Conservation (phyloP, 371 early-diverging fungal species). For the Basidiobolus heterosporus region DNA sequence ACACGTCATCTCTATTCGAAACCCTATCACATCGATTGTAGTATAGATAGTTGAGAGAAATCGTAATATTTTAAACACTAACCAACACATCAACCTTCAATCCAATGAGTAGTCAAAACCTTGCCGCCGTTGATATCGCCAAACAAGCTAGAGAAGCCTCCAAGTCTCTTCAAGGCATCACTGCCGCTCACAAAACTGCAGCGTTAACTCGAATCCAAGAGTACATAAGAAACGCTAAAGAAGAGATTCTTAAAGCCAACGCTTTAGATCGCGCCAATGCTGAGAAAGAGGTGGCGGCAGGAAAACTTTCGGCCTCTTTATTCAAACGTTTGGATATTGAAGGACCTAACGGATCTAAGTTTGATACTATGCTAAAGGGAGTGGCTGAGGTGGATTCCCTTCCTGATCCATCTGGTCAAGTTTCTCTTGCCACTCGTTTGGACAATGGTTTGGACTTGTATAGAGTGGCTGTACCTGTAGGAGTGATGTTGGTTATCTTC, state of each 20-base stretch:
- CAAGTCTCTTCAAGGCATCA: slow-evolving; percentile 58
- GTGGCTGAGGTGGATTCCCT: slow-evolving; percentile 73
- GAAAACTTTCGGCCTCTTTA: slow-evolving; percentile 55
- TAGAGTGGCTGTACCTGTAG: slow-evolving; percentile 81
- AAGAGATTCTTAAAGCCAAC: slow-evolving; percentile 65
- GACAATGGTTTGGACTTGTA: slow-evolving; percentile 74
- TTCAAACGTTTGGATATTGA: slow-evolving; percentile 82
- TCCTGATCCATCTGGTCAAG: slow-evolving; percentile 70
- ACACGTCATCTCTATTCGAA: too few species aligned
- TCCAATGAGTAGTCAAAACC: not conserved
- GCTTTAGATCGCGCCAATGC: slow-evolving; percentile 22
- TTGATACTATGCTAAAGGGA: slow-evolving; percentile 68
- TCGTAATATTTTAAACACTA: too few species aligned
- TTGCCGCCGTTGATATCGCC: slow-evolving; percentile 22
- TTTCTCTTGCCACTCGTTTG: slow-evolving; percentile 59
- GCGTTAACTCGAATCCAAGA: slow-evolving; percentile 58
- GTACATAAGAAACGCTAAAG: slow-evolving; percentile 44
- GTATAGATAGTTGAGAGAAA: too few species aligned
- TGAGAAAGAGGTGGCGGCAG: slow-evolving; percentile 47
- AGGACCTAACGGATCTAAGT: slow-evolving; percentile 51
- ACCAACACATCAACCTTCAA: too few species aligned
- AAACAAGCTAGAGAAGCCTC: slow-evolving; percentile 63
- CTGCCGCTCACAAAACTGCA: slow-evolving; percentile 53
- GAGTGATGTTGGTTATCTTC: slow-evolving; percentile 87
- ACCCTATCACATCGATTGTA: too few species aligned